These are phyloP conservation scores for Ustilaginoidea virens DNA, from an alignment of 2,329 filamentous ascomycete species.

Conservation along the genomic window DNA sequence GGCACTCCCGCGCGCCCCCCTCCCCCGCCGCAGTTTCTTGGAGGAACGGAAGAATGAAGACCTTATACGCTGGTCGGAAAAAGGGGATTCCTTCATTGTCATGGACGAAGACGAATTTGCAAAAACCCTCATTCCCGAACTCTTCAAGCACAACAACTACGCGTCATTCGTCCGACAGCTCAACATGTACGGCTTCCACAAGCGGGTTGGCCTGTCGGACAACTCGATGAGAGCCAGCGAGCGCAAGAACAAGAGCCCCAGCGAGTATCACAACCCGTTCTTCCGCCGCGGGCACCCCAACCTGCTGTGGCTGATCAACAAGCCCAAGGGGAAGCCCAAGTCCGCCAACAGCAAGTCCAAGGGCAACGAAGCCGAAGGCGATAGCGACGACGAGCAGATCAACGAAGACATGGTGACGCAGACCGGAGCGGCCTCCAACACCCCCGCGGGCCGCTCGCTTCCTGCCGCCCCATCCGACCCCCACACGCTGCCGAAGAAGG, in stretches of 20 bases:
- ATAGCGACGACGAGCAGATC: slow-evolving; percentile 51
- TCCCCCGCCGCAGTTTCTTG: slow-evolving; percentile 51
- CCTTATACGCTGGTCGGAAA: slow-evolving; percentile 91
- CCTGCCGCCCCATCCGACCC: slow-evolving; percentile 24
- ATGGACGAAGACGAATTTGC: slow-evolving; percentile 97
- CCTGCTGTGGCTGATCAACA: slow-evolving; percentile 89
- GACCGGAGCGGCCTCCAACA: slow-evolving; percentile 8
- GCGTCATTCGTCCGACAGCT: slow-evolving; percentile 90
- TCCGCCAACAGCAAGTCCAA: slow-evolving; percentile 40
- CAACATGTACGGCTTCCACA: slow-evolving; percentile 98
- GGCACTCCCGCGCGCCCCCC: background rate
- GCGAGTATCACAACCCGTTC: slow-evolving; percentile 94
- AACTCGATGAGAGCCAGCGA: slow-evolving; percentile 97
- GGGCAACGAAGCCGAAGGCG: slow-evolving; percentile 2
- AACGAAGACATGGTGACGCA: slow-evolving; percentile 36
- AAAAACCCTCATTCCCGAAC: slow-evolving; percentile 87
- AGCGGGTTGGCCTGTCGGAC: slow-evolving; percentile 82
- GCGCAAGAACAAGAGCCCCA: slow-evolving; percentile 92
- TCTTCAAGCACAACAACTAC: slow-evolving; percentile 99
- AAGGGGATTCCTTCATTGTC: slow-evolving; percentile 92
- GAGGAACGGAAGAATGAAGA: slow-evolving; percentile 89
- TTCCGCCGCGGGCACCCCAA: slow-evolving; percentile 89
- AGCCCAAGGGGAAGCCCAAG: slow-evolving; percentile 57
- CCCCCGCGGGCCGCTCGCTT: slow-evolving; percentile 15
- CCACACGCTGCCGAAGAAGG: slow-evolving; percentile 46